Evolutionary conservation across 2,329 filamentous ascomycete species (phyloP), one percentile per base, ranked within the genome.

Genomic region (Aspergillus sclerotialis): DNA sequence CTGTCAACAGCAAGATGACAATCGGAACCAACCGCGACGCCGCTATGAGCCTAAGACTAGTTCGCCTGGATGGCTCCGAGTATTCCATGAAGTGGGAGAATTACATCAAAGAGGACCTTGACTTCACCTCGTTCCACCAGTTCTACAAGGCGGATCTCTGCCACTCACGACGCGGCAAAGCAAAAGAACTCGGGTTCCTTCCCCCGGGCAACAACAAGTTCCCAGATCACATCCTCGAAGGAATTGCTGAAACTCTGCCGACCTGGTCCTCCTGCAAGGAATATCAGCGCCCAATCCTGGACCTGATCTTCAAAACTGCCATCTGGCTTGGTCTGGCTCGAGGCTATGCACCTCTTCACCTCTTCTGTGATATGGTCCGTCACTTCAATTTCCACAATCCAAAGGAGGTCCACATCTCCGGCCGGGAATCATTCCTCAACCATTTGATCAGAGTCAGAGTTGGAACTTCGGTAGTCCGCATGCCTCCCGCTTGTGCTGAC

Each of bases 281-380:
- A 11, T 19, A 18, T 4, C 27, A 32, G 2, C 31, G 41, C 2
- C 27, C 26, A 2, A n/a, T 37, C 2, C 32, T 52, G 7, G 36
- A 43, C 10, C 24, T 50, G 19, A 27, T 56, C 14, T 37, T 53
- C 23, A 48, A 47, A 19, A 50, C 37, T 9, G 50, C 50, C 2
- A 31, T 48, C 27, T 56, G 53, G 50, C 42, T 56, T 9, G 39
- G 44, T 9, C 29, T 51, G 7, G 49, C 51, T 6, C 38, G 53
- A 31, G 49, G 53, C n/a, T 38, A 44, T 4, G 30, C 50, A 10
- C 44, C 53, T 2, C 51, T 53, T 7, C 50, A 55, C 33, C 40
- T 56, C 4, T 56, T 53, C 33, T 54, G 45, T 30, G 49, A 56
- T 21, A 33, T 50, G n/a, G 41, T 38, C 13, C 42, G 46, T 11